Base-by-base conservation (phyloP, 2,329 filamentous ascomycete species). In the Pseudogymnoascus sp. region DNA sequence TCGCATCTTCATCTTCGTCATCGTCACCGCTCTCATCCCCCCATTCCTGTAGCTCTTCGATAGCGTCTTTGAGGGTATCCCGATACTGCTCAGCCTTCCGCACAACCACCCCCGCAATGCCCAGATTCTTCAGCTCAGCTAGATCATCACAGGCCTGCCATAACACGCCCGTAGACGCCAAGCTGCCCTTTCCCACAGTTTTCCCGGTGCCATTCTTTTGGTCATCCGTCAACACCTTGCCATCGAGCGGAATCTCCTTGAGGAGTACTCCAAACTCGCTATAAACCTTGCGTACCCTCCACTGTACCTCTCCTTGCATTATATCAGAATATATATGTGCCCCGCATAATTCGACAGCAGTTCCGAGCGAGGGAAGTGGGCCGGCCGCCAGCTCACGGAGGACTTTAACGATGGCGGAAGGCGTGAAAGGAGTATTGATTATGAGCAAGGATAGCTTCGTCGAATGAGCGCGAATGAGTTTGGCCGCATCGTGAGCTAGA, bases 31-130 rank as follows among this genome's bases (percentile, higher is more conserved):
- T 82, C 69, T 91, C 88, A 1, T 91, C 89, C 18, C 87, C 86
- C 91, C 93, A 97, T 69, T 93, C 91, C 73, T 91, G 90, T 67
- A 97, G 75, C 76, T 97, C 93, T 66, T 90, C 85, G 68, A 96
- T 83, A 0, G 91, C 89, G 77, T 97, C 93, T 69, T 90, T 84
- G 23, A 97, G 78, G 2, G 89, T 84, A 63, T 90, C 90, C 42
- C 86, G 80, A 75, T 88, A 90, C 73, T 92, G 82, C 68, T 90
- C 85, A 1, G 88, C 88, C 72, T 88, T 92, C 68, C 82, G 80
- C 0, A 89, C 81, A 57, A 93, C 81, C 64, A 92, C 79, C 0
- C 88, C 90, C 0, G 83, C 83, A 4, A 96, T 82, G 0, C 91
- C 92, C 23, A 86, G 76, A 5, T 79, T 80, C 60, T 86, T 83